These are phyloP conservation scores for Fusarium transvaalense DNA, from an alignment of 2,329 filamentous ascomycete genomes.

Conservation along the genomic window DNA sequence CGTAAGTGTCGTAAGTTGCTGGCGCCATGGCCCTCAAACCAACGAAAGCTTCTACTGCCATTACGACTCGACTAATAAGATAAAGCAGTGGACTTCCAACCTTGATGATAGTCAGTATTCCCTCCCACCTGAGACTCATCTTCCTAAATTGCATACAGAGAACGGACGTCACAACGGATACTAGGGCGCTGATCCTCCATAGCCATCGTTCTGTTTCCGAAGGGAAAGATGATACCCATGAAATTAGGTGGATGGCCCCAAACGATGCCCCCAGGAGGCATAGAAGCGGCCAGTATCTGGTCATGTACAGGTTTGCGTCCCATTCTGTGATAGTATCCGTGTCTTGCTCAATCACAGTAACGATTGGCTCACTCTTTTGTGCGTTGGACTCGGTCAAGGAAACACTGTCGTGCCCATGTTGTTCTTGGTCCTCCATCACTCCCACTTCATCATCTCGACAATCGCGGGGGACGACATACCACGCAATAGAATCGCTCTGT, in stretches of 20 bases:
- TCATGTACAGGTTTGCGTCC: slow-evolving; percentile 24
- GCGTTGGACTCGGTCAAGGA: background rate
- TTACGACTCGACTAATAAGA: slow-evolving; percentile 23
- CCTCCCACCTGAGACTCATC: slow-evolving; percentile 18
- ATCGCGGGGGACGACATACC: slow-evolving; percentile 24
- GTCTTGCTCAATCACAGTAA: background rate
- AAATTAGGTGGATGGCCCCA: slow-evolving; percentile 23
- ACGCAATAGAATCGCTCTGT: slow-evolving; percentile 8
- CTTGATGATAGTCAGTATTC: slow-evolving; percentile 13
- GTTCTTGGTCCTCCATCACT: slow-evolving; percentile 5
- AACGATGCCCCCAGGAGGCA: slow-evolving; percentile 26
- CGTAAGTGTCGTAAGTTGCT: slow-evolving; percentile 13
- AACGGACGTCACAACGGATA: slow-evolving; percentile 15
- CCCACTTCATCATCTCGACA: slow-evolving; percentile 15
- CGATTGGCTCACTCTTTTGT: background rate
- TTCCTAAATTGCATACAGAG: slow-evolving; percentile 20
- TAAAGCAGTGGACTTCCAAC: slow-evolving; percentile 23
- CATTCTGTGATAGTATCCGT: slow-evolving; percentile 14
- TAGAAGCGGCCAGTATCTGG: slow-evolving; percentile 28
- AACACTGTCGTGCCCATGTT: background rate
- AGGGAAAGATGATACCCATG: slow-evolving; percentile 22
- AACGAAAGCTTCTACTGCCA: slow-evolving; percentile 25
- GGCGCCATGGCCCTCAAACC: slow-evolving; percentile 23
- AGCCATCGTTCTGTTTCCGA: slow-evolving; percentile 22
- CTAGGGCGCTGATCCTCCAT: slow-evolving; percentile 17